Evolutionary conservation across 345 rosid species (phyloP).

Genomic region (Iberis pinnata): DNA sequence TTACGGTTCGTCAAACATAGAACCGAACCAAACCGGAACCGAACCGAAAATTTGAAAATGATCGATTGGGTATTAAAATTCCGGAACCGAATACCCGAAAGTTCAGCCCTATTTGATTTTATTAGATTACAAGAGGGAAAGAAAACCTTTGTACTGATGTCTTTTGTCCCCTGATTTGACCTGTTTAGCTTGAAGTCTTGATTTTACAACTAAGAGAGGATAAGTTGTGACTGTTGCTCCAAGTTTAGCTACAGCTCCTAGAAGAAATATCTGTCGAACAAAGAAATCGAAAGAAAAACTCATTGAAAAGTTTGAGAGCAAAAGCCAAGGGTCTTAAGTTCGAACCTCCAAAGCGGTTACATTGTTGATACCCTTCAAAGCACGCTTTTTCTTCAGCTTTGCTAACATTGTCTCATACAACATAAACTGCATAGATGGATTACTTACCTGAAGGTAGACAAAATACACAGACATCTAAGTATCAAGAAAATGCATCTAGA

Average conservation of each 20-base stretch:
- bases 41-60: no score
- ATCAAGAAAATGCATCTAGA: background rate
- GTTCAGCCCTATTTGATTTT: no score
- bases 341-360: conserved; percentile 79
- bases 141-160: conserved; percentile 67
- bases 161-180: conserved; percentile 57
- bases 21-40: no score
- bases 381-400: conserved; percentile 60
- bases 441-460: conserved; percentile 62
- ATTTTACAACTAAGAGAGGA: conserved; percentile 92
- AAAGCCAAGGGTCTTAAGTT: no score
- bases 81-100: no score
- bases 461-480: background rate
- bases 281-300: background rate
- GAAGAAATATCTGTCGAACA: conserved; percentile 63
- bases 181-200: conserved; percentile 96
- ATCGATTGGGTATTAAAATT: no score
- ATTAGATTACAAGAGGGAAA: background rate
- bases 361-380: conserved; percentile 43
- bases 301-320: background rate
- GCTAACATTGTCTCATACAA: conserved; percentile 87
- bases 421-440: conserved; percentile 97
- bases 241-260: conserved; percentile 96
- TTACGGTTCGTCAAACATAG: no score
- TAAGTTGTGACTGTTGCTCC: conserved; percentile 93